Base-by-base conservation (phyloP, 306 rosid genomes). In the Lathyrus tuberosus region DNA sequence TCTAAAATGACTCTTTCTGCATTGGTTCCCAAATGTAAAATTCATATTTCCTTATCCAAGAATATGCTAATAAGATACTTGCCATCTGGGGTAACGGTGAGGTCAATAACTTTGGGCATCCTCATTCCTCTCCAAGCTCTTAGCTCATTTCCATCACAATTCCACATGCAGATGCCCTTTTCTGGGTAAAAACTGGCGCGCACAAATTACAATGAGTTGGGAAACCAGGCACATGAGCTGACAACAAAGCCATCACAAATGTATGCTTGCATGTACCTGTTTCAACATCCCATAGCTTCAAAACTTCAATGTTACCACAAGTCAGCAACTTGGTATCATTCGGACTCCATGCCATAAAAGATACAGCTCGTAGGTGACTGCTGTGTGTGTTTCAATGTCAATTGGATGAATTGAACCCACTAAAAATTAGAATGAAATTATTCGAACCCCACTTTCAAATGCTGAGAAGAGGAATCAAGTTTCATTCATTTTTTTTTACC, bases 171-270 rank as follows among this genome's bases (percentile, higher is more conserved):
- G 56, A 90, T 91, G 61, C 98, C 98, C 73, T 82, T 90, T 82
- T 86, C 91, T 18, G 90, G 89, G 46, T 83, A 89, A 11, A 86
- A 83, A 81, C 95, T 88, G 88, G 96, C 97, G 81, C 98, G 88
- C 28, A 85, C 94, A 76, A 93, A 83, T 83, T 87, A 79, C 41
- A 70, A 78, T 73, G 98, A 90, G 86, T 88, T 84, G 3, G 96
- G 96, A 88, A 89, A 88, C 98, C 98, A 92, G 68, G 96, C 98
- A 71, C 97, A 94, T 48, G 97, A 90, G 92, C 96, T 91, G 76
- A 94, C 91, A 75, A 81, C 82, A 76, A 90, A 90, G 86, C 82
- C 89, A 76, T 58, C 78, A 81, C 90, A 80, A 90, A 90, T 72
- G 97, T 94, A 81, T 87, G 96, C 84, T 74, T 88, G 87, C 95